Evolutionary conservation across 2,329 filamentous ascomycete species (phyloP).

Genomic region (Trematosphaeria pertusa): DNA sequence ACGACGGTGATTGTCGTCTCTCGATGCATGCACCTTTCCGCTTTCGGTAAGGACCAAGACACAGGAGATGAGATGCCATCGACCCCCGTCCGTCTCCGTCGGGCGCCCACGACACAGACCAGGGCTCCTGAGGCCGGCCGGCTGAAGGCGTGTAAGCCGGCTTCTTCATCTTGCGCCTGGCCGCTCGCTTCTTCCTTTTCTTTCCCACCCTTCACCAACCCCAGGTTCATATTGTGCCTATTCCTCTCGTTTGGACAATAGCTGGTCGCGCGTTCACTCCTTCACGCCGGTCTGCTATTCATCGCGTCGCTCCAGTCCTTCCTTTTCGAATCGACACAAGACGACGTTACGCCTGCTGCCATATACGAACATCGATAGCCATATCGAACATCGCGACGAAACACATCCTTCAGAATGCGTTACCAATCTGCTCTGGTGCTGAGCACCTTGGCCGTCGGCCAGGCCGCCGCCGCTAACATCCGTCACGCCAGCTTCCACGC

Average conservation of each 20-base stretch:
- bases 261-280: conserved; percentile 47
- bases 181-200: conserved; percentile 29
- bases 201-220: conserved; percentile 31
- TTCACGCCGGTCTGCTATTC: conserved; percentile 43
- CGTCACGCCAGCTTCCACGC: conserved; percentile 47
- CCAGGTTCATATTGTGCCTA: conserved; percentile 28
- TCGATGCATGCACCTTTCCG: conserved; percentile 3
- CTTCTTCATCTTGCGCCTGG: conserved; percentile 27
- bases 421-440: conserved; percentile 47
- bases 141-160: conserved; percentile 26
- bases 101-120: conserved; percentile 13
- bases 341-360: conserved; percentile 31
- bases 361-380: conserved; percentile 17
- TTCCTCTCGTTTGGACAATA: conserved; percentile 32
- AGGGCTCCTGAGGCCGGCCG: conserved; percentile 25
- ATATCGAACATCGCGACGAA: conserved; percentile 13
- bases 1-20: conserved; percentile 24
- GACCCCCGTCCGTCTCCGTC: conserved; percentile 16
- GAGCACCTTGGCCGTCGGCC: conserved; percentile 45
- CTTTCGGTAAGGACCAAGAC: conserved; percentile 7
- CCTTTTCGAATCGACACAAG: neutral
- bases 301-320: neutral
- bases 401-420: conserved; percentile 35
- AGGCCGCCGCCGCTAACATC: conserved; percentile 40
- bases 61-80: conserved; percentile 21